Evolutionary conservation across 2,329 filamentous ascomycete genomes (phyloP).

Genomic region (Verticillium klebahnii): DNA sequence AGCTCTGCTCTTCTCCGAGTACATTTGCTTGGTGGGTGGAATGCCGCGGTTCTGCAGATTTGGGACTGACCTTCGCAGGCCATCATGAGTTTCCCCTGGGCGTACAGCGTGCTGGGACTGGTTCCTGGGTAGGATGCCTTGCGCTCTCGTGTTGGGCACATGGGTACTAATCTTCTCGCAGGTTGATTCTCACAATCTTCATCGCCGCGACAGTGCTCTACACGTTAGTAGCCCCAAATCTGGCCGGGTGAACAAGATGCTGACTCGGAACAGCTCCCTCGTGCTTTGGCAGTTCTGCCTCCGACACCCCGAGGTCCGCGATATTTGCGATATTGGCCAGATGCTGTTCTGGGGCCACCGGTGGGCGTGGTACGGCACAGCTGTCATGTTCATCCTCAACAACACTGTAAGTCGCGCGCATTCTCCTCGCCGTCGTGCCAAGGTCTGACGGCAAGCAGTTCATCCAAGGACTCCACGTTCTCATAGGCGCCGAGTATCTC

Average conservation of each 20-base stretch:
- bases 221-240: slow-evolving; percentile 36
- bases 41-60: too few relatives aligned
- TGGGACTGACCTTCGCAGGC: slow-evolving; percentile 16
- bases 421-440: not conserved
- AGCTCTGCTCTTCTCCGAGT: slow-evolving; percentile 86
- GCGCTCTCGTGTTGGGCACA: not conserved
- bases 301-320: slow-evolving; percentile 82
- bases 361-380: slow-evolving; percentile 65
- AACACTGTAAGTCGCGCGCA: slow-evolving; percentile 53
- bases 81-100: slow-evolving; percentile 96
- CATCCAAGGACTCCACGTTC: slow-evolving; percentile 67
- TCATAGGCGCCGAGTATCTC: slow-evolving; percentile 80
- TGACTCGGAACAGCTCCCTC: slow-evolving; percentile 16
- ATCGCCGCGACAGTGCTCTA: slow-evolving; percentile 78
- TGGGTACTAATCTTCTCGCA: not conserved
- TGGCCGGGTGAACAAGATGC: not conserved
- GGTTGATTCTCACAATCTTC: slow-evolving; percentile 73
- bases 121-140: slow-evolving; percentile 53
- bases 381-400: slow-evolving; percentile 88
- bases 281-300: slow-evolving; percentile 79
- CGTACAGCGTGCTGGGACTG: slow-evolving; percentile 80
- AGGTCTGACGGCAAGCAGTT: not conserved
- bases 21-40: slow-evolving; percentile 68
- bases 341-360: slow-evolving; percentile 85
- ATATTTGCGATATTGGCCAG: slow-evolving; percentile 94